These are phyloP conservation scores for Theileria annulata DNA, from an alignment of 169 alveolate genomes.

Conservation along the genomic window DNA sequence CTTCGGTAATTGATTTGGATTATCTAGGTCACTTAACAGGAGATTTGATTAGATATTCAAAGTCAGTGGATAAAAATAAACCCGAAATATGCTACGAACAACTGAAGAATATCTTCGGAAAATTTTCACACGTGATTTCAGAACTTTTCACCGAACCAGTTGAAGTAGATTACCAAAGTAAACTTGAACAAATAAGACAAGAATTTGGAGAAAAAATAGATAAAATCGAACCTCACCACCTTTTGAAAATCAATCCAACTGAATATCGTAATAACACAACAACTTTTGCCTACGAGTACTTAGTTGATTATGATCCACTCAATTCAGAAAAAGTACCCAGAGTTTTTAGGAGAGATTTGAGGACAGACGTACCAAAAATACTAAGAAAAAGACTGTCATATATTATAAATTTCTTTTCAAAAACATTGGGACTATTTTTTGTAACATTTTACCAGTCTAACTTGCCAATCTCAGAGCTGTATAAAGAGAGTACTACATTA, in stretches of 20 bases:
- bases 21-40: background rate
- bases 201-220: background rate
- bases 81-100: background rate
- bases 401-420: background rate
- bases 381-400: background rate
- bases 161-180: background rate
- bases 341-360: background rate
- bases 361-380: background rate
- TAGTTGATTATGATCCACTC: background rate
- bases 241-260: background rate
- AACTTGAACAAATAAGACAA: background rate
- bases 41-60: background rate
- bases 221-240: background rate
- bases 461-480: slow-evolving; percentile 9
- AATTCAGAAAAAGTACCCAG: background rate
- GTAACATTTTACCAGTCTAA: background rate
- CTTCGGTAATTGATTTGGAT: background rate
- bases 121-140: background rate
- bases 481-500: background rate
- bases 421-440: background rate
- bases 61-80: background rate
- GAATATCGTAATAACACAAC: background rate
- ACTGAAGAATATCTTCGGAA: background rate
- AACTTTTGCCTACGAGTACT: background rate
- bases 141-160: slow-evolving; percentile 2